Base-by-base conservation (phyloP, 2,329 filamentous ascomycete species). In the Pseudocercospora eumusae region DNA sequence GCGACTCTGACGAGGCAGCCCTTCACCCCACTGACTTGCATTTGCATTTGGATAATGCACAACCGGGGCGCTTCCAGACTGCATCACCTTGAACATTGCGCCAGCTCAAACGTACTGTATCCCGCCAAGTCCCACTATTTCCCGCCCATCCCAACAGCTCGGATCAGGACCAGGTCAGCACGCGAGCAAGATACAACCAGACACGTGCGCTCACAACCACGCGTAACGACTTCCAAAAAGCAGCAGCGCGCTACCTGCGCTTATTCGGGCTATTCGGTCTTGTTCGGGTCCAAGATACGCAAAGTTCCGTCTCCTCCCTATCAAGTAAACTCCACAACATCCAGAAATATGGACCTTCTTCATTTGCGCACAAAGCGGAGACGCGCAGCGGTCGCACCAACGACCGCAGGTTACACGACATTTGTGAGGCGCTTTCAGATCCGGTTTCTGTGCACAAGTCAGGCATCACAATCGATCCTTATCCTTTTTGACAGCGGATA, bases 401-500 rank as follows among this genome's bases (percentile, higher is more conserved):
- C 47, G 21, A 52, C 47, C 47, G 47, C 23, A 28, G 21, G 47
- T 52, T 25, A 52, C 47, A 52, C 47, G 15, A 52, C 47, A 52
- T 25, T n/a, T 27, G 10, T 28, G 20, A 27, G 13, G 18, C 11
- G 44, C 44, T 47, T 47, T 47, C 13, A 47, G 21, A 47, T 47
- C 44, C 44, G 44, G 44, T 47, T 47, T 47, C 21, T 25, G 44
- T 20, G 44, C 44, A 23, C 18, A 18, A 21, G 44, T 47, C 44
- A 47, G 42, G 36, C 36, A 40, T 40, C 36, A 40, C 36, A 40
- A 21, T 21, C 20, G 18, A 25, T 21, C 13, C 44, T 47, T 47
- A 9, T 21, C 44, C 25, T 31, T n/a, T 54, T n/a, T 54, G 53
- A 56, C 33, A 56, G 53, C 53, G 53, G 33, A 40, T n/a, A 44